Base-by-base conservation (phyloP, 2,329 filamentous ascomycete species). In the Metarhizium humberi region DNA sequence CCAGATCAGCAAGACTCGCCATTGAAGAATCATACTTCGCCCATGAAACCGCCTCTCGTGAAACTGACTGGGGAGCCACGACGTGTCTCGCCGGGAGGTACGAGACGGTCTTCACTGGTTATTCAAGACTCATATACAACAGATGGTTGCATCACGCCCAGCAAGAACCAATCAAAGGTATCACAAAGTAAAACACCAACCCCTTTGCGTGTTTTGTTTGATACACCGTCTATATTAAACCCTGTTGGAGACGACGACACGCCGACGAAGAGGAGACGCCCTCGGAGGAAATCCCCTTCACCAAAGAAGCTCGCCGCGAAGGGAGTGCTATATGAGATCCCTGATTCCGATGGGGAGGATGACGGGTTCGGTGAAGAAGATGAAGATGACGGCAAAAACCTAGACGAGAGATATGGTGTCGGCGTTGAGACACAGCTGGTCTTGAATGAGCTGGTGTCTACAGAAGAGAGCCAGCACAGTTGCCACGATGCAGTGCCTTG, bases 331-430 rank as follows among this genome's bases (percentile, higher is more conserved):
- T 56, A 51, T 20, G 75, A 78, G 55, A 78, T 80, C 34, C 75
- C 77, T 0, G 78, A 80, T 56, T 78, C 77, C 1, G 78, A 80
- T 42, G 75, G 74, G 11, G 75, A 64, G 2, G 63, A 64, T 16
- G 65, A 64, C 52, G 63, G 50, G 49, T 54, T 32, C 4, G 25
- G 25, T 25, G 46, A 60, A 16, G 55, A 60, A 3, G 50, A 55
- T 5, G 52, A 32, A 14, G 57, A 56, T 0, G 59, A 62, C 6
- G 45, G 45, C 25, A 20, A 40, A 13, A 50, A 61, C 6, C 57
- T 38, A 2, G 59, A 61, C 8, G 61, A 60, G 7, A 57, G 53
- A 4, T 63, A 69, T 58, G 40, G 62, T 20, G 62, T 62, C 6
- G 68, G 71, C 4, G 60, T 60, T 3, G 67, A 68, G 59, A 74